Conservation (phyloP, 169 alveolate genomes). For the Eimeria acervulina region DNA sequence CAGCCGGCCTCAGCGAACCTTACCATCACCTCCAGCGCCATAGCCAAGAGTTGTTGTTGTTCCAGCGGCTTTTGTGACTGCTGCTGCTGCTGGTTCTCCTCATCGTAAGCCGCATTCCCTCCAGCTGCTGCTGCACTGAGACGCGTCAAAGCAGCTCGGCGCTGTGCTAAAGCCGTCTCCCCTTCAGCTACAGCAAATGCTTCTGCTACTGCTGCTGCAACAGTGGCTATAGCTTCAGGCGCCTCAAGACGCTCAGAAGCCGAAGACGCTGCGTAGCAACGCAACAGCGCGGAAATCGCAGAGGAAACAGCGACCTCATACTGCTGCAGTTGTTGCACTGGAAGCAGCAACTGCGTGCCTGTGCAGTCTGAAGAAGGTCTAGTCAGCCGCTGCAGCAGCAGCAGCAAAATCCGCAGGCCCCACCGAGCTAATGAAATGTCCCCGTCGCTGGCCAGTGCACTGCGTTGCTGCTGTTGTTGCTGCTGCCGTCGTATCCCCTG, state of each 20-base stretch:
- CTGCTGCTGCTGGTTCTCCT: background rate
- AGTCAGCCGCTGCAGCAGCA: slow-evolving; percentile 34
- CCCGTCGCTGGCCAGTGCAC: background rate
- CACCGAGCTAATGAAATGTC: slow-evolving; percentile 2
- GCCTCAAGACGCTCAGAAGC: background rate
- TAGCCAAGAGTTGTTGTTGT: slow-evolving; percentile 12
- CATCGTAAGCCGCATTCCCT: background rate
- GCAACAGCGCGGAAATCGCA: slow-evolving; percentile 60
- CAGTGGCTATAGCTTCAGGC: slow-evolving; percentile 12
- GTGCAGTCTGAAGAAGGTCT: background rate
- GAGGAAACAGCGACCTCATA: slow-evolving; percentile 54
- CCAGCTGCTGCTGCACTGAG: slow-evolving; percentile 59
- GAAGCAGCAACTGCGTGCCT: background rate
- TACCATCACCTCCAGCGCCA: slow-evolving; percentile 24
- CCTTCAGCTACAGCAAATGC: slow-evolving; percentile 18
- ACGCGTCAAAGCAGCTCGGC: slow-evolving; percentile 29
- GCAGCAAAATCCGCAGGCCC: slow-evolving; percentile 49
- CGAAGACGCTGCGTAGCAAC: background rate
- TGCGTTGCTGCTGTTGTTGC: slow-evolving; percentile 1
- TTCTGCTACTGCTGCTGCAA: slow-evolving; percentile 60
- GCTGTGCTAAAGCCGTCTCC: background rate
- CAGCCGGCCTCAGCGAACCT: slow-evolving; percentile 53
- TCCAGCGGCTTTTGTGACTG: background rate
- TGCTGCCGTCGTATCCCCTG: slow-evolving; percentile 46
- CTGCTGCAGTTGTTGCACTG: slow-evolving; percentile 54